Evolutionary conservation across 257 asterid genomes (phyloP).

Genomic region (Knoxia roxburghii): DNA sequence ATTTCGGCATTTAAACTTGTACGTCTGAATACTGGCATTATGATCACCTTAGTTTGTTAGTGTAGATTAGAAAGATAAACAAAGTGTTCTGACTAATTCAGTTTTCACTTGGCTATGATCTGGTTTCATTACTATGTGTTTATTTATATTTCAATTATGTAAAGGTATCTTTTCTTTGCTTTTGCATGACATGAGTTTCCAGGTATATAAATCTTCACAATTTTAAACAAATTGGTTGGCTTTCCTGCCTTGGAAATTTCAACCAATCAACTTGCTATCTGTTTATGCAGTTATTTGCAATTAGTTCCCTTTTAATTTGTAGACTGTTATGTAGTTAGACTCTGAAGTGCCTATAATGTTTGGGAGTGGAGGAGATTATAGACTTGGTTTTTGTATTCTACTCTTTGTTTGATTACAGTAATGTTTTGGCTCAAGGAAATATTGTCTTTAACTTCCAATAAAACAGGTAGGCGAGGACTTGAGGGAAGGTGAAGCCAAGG

Average conservation of each 20-base stretch:
- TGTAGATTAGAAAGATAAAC: not conserved
- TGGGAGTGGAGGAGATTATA: not conserved
- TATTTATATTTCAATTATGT: not conserved
- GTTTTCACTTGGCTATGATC: not conserved
- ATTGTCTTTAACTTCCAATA: slow-evolving; percentile 2
- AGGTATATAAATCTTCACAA: not conserved
- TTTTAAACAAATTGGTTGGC: not conserved
- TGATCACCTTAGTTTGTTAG: not conserved
- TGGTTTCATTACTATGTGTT: not conserved
- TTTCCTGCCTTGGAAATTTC: not conserved
- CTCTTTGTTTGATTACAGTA: slow-evolving; percentile 2
- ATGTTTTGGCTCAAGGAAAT: not conserved
- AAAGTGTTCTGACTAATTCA: not conserved
- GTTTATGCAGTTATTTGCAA: not conserved
- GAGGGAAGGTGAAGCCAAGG: slow-evolving; percentile 79
- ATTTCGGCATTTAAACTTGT: not conserved
- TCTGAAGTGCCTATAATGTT: no score
- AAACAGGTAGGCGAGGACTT: slow-evolving; percentile 80
- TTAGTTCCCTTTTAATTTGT: no score
- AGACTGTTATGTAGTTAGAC: no score
- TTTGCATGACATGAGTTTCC: not conserved
- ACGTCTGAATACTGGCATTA: not conserved
- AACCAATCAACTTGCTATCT: not conserved
- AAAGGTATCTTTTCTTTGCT: not conserved
- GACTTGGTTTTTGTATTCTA: not conserved